These are phyloP conservation scores for Rhizophora mangle DNA, from an alignment of 345 rosid genomes.

Conservation along the genomic window DNA sequence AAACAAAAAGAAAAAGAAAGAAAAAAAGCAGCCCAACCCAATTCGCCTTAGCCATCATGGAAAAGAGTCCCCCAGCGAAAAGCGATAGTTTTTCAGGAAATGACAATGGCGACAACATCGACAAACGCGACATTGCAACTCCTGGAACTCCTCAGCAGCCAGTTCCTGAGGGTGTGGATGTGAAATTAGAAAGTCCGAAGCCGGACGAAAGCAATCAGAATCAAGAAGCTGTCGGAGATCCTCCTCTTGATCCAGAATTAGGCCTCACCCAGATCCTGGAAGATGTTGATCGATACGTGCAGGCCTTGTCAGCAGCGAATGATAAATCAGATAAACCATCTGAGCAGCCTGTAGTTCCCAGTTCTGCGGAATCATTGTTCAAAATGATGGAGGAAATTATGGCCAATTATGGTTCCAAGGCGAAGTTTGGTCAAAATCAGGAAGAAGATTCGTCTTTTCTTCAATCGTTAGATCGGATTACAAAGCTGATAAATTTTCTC, in stretches of 20 bases:
- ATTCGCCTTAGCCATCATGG: constrained; percentile 9
- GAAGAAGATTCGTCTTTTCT: constrained; percentile 41
- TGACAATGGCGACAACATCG: constrained; percentile 8
- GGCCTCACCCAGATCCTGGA: constrained; percentile 28
- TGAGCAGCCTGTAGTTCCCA: constrained; percentile 31
- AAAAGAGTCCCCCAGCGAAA: constrained; percentile 25
- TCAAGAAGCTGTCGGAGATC: background rate
- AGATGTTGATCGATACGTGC: constrained; percentile 47
- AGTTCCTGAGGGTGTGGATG: background rate
- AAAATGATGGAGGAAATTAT: constrained; percentile 47
- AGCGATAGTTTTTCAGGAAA: constrained; percentile 24
- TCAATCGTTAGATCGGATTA: constrained; percentile 37
- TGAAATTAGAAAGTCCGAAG: background rate
- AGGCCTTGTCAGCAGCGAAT: constrained; percentile 11
- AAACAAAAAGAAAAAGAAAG: too few species aligned
- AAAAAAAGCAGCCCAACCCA: background rate
- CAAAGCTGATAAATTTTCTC: constrained; percentile 33
- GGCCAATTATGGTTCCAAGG: constrained; percentile 28
- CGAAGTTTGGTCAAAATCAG: constrained; percentile 36
- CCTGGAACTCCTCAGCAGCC: background rate
- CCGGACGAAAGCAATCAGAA: too few species aligned
- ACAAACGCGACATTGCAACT: constrained; percentile 3
- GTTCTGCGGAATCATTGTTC: constrained; percentile 37
- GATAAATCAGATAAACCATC: constrained; percentile 1
- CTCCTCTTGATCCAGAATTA: constrained; percentile 6